These are phyloP conservation scores for Cryptosporidium felis DNA, from an alignment of 169 alveolate species.

Conservation along the genomic window DNA sequence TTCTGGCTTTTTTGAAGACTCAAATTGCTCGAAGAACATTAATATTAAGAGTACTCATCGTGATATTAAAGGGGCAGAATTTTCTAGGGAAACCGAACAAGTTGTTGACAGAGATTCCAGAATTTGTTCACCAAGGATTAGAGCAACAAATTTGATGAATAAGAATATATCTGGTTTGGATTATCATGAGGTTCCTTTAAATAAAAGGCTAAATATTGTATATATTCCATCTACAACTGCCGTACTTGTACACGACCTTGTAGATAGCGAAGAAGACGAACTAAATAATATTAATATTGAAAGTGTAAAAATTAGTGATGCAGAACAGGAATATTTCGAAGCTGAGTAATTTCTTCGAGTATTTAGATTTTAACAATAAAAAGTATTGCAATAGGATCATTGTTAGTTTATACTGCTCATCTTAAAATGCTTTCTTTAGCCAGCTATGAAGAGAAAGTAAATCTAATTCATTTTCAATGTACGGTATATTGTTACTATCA, in stretches of 20 bases:
- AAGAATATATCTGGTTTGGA: conserved; percentile 28
- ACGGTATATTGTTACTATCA: background rate
- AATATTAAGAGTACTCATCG: background rate
- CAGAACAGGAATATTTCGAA: conserved; percentile 54
- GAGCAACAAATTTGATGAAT: conserved; percentile 18
- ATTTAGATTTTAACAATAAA: no score
- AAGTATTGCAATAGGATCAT: background rate
- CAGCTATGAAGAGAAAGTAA: conserved; percentile 22
- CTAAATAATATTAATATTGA: background rate
- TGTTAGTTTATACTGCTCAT: background rate
- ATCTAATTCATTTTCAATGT: conserved; percentile 1
- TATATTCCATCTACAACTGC: conserved; percentile 65
- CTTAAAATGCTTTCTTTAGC: conserved; percentile 2
- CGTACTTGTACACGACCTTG: conserved; percentile 55
- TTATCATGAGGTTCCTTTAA: conserved; percentile 65
- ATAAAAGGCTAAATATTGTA: conserved; percentile 53
- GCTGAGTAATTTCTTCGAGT: background rate
- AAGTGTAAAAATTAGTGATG: conserved; percentile 39
- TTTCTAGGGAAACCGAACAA: background rate
- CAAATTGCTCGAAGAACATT: background rate
- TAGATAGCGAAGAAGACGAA: conserved; percentile 48
- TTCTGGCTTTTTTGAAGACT: no score
- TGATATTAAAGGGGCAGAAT: background rate
- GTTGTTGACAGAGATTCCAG: background rate
- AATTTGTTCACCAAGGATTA: conserved; percentile 61